These are phyloP conservation scores for Globisporangium mamillatum DNA, from an alignment of 352 stramenopile species.

Conservation along the genomic window DNA sequence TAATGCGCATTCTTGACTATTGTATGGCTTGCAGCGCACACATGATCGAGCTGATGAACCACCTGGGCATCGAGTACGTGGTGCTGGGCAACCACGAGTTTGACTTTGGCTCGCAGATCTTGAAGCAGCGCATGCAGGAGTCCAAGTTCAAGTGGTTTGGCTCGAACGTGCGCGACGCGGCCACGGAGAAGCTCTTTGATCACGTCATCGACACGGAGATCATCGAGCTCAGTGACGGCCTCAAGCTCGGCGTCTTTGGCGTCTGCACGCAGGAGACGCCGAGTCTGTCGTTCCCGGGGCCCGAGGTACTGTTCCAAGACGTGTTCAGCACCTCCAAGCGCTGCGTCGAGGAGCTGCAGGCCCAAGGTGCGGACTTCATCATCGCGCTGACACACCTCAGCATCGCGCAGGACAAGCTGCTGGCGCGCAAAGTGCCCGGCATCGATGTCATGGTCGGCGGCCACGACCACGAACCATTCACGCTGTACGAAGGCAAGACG, in stretches of 20 bases:
- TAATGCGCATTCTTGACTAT: slow-evolving; percentile 9
- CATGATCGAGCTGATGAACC: slow-evolving; percentile 80
- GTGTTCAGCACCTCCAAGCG: slow-evolving; percentile 13
- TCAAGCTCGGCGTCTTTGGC: slow-evolving; percentile 69
- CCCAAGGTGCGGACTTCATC: slow-evolving; percentile 76
- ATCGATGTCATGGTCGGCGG: slow-evolving; percentile 89
- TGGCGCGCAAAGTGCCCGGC: slow-evolving; percentile 57
- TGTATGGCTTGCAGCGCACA: slow-evolving; percentile 36
- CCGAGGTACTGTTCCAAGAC: slow-evolving; percentile 11
- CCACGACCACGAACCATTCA: slow-evolving; percentile 91
- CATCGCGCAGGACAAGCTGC: slow-evolving; percentile 66
- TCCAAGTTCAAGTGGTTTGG: slow-evolving; percentile 76
- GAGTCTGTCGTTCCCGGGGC: slow-evolving; percentile 21
- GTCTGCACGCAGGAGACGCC: slow-evolving; percentile 68
- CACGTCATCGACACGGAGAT: slow-evolving; percentile 53
- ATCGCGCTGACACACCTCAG: slow-evolving; percentile 83
- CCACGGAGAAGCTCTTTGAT: slow-evolving; percentile 32
- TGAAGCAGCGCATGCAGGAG: slow-evolving; percentile 50
- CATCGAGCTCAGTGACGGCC: slow-evolving; percentile 38
- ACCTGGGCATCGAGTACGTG: slow-evolving; percentile 67
- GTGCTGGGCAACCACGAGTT: slow-evolving; percentile 84
- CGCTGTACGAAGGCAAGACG: slow-evolving; percentile 73
- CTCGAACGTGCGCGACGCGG: slow-evolving; percentile 58
- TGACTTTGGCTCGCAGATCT: slow-evolving; percentile 56
- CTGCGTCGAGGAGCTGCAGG: slow-evolving; percentile 38